A percentile compares a stretch with the other conserved stretches of the same genome.
phyloP scores from a whole-genome alignment of 768 basidiomycete genomes.

The Pleurotus sapidus region DNA sequence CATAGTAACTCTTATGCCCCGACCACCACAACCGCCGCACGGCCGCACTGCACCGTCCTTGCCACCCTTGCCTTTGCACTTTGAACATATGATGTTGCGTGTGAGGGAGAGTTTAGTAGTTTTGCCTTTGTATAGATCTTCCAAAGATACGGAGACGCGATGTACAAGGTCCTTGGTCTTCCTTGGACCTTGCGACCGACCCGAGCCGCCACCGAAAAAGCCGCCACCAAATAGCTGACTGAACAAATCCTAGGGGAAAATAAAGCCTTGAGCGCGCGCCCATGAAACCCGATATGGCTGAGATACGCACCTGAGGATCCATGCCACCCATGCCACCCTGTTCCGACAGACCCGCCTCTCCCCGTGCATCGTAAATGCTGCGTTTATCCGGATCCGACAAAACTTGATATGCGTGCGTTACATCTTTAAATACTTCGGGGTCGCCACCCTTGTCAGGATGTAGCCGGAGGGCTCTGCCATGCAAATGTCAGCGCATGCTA shows the following conservation, averaged over 20 bases:
- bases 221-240: constrained; percentile 89
- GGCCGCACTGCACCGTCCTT: constrained; percentile 92
- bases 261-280: constrained; percentile 7
- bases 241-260: constrained; percentile 75
- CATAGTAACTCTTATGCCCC: constrained; percentile 86
- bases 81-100: constrained; percentile 89
- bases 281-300: not conserved
- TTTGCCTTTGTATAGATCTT: constrained; percentile 99
- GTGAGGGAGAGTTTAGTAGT: constrained; percentile 97
- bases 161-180: constrained; percentile 99
- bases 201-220: constrained; percentile 68
- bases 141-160: constrained; percentile 92
- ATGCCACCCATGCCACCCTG: constrained; percentile 91
- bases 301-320: constrained; percentile 80
- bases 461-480: constrained; percentile 68
- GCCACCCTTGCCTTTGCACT: constrained; percentile 95
- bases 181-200: constrained; percentile 69
- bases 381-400: constrained; percentile 86
- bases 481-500: too few species aligned
- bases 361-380: constrained; percentile 81
- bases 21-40: constrained; percentile 79
- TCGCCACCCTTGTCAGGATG: constrained; percentile 97
- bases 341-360: constrained; percentile 88
- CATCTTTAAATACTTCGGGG: constrained; percentile 95
- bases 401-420: constrained; percentile 96